Percentiles rank a stretch among this genome's conserved stretches.
Evolutionary conservation across 257 asterid genomes (phyloP).

Genomic region (Avicennia marina): DNA sequence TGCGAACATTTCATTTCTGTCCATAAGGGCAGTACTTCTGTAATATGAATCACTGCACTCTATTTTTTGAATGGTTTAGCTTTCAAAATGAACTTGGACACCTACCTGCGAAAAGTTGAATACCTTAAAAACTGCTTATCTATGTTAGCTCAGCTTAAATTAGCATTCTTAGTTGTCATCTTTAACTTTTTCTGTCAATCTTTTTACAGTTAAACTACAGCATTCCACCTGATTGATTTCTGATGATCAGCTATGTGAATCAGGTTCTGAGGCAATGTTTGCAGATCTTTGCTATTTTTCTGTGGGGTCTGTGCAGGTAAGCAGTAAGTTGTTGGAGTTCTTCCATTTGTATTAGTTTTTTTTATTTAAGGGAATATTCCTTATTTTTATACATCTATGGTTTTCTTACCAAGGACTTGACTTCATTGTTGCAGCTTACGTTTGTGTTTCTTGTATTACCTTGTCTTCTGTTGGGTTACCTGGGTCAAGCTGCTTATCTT

Average conservation of each 20-base stretch:
- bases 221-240: constrained; percentile 21
- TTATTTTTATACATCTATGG: constrained; percentile 1
- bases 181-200: background rate
- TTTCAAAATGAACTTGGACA: no score
- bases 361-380: background rate
- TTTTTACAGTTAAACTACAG: background rate
- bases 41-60: no score
- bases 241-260: constrained; percentile 44
- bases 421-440: constrained; percentile 68
- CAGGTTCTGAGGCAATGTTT: constrained; percentile 99
- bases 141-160: no score
- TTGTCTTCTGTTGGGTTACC: constrained; percentile 97
- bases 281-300: constrained; percentile 99
- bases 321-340: constrained; percentile 15
- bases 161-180: background rate
- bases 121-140: no score
- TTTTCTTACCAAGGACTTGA: constrained; percentile 22
- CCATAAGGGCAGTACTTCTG: no score
- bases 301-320: constrained; percentile 97
- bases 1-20: no score
- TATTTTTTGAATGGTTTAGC: no score
- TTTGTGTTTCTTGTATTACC: constrained; percentile 89
- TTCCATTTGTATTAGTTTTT: constrained; percentile 10
- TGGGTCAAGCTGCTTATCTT: constrained; percentile 99
- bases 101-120: no score